These are phyloP conservation scores for Kodamaea kakaduensis DNA, from an alignment of 805 yeast genomes.

Conservation along the genomic window DNA sequence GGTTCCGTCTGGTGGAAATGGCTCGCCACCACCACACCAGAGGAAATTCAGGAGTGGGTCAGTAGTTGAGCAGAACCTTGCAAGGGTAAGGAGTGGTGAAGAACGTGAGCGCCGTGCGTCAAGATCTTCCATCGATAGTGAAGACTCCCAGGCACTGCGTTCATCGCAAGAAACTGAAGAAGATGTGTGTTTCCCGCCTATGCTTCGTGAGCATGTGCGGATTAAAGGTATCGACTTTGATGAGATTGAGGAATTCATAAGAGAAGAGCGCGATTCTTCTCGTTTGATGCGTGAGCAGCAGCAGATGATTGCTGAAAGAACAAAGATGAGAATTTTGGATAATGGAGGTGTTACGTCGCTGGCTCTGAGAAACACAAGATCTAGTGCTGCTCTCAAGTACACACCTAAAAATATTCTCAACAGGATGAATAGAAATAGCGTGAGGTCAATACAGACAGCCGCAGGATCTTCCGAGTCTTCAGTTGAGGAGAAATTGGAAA, in stretches of 20 bases:
- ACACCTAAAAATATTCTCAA: constrained; percentile 46
- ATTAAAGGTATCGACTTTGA: constrained; percentile 84
- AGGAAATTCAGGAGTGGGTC: constrained; percentile 9
- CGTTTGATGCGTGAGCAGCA: constrained; percentile 18
- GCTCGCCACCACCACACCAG: constrained; percentile 1
- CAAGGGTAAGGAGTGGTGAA: constrained; percentile 10
- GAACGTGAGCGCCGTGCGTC: constrained; percentile 29
- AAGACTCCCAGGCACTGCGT: constrained; percentile 71
- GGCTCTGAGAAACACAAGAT: constrained; percentile 10
- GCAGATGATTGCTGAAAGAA: constrained; percentile 21
- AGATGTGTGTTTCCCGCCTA: constrained; percentile 90
- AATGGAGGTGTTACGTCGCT: constrained; percentile 11
- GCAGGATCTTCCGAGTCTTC: constrained; percentile 6
- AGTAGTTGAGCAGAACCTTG: constrained; percentile 9
- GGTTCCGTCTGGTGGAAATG: background rate
- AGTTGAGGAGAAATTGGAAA: background rate
- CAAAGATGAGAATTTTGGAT: constrained; percentile 15
- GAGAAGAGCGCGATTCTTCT: constrained; percentile 52
- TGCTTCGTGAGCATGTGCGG: constrained; percentile 59
- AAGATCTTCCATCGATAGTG: constrained; percentile 49
- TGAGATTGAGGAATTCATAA: constrained; percentile 79
- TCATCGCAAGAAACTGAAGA: constrained; percentile 90
- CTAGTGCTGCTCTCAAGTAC: constrained; percentile 56
- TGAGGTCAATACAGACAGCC: background rate
- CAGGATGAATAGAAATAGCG: background rate